Evolutionary conservation across 225 moss, liverwort and hornwort species (phyloP), one percentile per base, ranked within the genome.

Genomic region (Anthoceros angustus): DNA sequence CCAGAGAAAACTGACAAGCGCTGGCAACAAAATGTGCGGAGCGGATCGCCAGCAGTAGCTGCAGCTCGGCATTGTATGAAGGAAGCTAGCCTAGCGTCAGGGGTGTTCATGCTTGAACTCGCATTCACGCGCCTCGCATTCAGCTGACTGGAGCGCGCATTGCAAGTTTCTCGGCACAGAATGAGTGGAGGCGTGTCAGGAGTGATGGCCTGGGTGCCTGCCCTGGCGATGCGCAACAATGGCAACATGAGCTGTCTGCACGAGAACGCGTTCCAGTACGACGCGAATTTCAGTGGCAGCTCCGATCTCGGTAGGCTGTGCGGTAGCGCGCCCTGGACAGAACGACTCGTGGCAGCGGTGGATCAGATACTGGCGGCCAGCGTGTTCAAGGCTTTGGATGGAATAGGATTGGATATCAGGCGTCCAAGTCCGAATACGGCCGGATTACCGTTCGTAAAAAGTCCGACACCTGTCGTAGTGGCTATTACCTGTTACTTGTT

Each of bases 391-490:
- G 45, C 16, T 11, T 46, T 46, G 39, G 75, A 72, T 15, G 66
- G 66, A 9, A 71, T 82, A 46, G 84, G 92, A 21, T 63, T 92
- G 72, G 86, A 92, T 64, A 6, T 92, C 68, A 71, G 75, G 10
- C 77, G 74, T 26, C 77, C 88, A 9, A 88, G 83, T 65, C 78
- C 80, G 18, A 78, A 88, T 41, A 86, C 88, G 18, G 81, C 70
- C 40, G 63, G 79, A 40, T 72, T 77, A 77, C 92, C 81, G 9
- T 73, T 92, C 39, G 80, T 88, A 11, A 70, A 70, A 18, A 88
- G 82, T 64, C 70, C 92, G 8, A 78, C 83, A 49, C 86, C 88
- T 8, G 83, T 83, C 15, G 41, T 85, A 70, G 25, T 74, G 10
- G 79, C 86, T 50, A 75, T 86, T 16, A 41, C 63, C 10, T 48